These are phyloP conservation scores for Colletotrichum scovillei DNA, from an alignment of 2,329 filamentous ascomycete genomes.

Conservation along the genomic window DNA sequence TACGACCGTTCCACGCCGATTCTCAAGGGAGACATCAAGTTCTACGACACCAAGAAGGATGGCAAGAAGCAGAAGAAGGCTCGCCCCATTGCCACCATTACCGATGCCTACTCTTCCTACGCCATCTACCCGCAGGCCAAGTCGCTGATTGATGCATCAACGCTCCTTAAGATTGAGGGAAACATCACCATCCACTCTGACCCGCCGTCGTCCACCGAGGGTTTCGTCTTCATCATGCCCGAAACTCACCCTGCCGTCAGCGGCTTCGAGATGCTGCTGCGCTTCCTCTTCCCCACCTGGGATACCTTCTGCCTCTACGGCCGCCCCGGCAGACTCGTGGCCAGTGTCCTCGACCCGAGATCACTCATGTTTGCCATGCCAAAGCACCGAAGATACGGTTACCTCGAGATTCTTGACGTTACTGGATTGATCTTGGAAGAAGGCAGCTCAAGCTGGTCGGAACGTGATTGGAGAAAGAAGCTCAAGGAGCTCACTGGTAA, in stretches of 20 bases:
- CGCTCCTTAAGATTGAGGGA: slow-evolving; percentile 92
- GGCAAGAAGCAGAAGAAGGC: slow-evolving; percentile 92
- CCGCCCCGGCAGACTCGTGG: slow-evolving; percentile 85
- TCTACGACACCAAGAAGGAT: slow-evolving; percentile 83
- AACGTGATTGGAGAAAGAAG: slow-evolving; percentile 89
- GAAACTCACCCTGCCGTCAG: slow-evolving; percentile 91
- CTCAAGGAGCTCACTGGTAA: slow-evolving; percentile 89
- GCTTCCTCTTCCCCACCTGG: slow-evolving; percentile 92
- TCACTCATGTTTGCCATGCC: slow-evolving; percentile 99
- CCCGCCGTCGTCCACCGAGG: slow-evolving; percentile 82
- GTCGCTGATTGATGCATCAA: slow-evolving; percentile 92
- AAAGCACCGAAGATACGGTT: slow-evolving; percentile 86
- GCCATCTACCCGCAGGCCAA: slow-evolving; percentile 97
- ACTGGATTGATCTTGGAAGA: slow-evolving; percentile 81
- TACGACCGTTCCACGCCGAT: slow-evolving; percentile 79
- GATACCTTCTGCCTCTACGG: slow-evolving; percentile 94
- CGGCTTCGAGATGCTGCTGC: slow-evolving; percentile 94
- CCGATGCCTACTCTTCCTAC: slow-evolving; percentile 90
- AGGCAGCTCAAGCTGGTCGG: slow-evolving; percentile 81
- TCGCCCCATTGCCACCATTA: slow-evolving; percentile 89
- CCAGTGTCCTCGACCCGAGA: slow-evolving; percentile 85
- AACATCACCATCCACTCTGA: slow-evolving; percentile 87
- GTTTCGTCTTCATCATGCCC: slow-evolving; percentile 98
- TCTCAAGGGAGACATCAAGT: slow-evolving; percentile 90
- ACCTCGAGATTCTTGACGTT: slow-evolving; percentile 90